Evolutionary conservation across 495 filamentous ascomycete genomes (phyloP), one percentile per base, ranked within the genome.

Genomic region (Penicillium cosmopolitanum): DNA sequence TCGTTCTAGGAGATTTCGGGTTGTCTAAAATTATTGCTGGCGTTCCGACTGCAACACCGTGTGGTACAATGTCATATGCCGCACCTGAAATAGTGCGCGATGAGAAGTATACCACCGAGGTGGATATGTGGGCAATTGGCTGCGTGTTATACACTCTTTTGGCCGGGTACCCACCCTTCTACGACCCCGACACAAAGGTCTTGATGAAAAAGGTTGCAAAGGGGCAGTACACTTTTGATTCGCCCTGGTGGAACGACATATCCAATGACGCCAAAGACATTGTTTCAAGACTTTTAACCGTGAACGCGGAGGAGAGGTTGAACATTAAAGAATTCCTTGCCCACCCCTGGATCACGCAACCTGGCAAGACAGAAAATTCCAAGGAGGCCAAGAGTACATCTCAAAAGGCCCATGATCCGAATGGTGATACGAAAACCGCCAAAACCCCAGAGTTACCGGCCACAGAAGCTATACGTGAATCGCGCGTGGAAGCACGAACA

Each of bases 401-500:
- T 38, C 8, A 12, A 38, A n/a, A 38, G 0, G 4, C 23, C 19
- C 10, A 31, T 21, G 18, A 48, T 15, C 4, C 21, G 13, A 28
- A 48, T n/a, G 15, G 4, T 18, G 42, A 44, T 9, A 13, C 36
- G 42, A 44, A 44, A 44, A 18, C 42, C 15, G 8, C 46, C 46
- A 18, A 28, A 11, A 48, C 2, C 5, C 4, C 19, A n/a, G 23
- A 25, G 21, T 4, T 28, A 48, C 11, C 46, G 15, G 9, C 46
- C 21, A 5, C 3, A 4, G 46, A 48, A 13, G 46, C 46, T 48
- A 23, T 48, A 13, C 46, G 23, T 3, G 46, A 48, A 28, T 31
- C 46, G 48, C 84, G 88, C 10, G 83, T 85, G 74, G 92, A 96
- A 74, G 96, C 94, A 82, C 87, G 92, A 36, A 93, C 90, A 1